phyloP scores from a whole-genome alignment of 1,139 yeast genomes.

The Taphrina deformans region DNA sequence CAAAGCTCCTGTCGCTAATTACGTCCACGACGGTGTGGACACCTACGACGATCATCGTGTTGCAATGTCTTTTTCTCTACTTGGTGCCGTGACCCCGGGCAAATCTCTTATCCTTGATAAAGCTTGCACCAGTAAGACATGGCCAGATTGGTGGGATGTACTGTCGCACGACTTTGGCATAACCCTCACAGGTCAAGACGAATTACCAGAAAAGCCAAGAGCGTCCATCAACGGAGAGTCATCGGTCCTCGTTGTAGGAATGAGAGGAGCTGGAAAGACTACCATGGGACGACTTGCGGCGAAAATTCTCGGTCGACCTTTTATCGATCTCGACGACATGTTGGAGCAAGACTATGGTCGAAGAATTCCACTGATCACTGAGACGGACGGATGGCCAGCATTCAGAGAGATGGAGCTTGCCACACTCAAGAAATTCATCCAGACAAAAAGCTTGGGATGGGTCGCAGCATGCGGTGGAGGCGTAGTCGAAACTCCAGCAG shows the following conservation, averaged over 20 bases:
- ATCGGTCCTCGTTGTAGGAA: slow-evolving; percentile 83
- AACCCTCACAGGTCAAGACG: slow-evolving; percentile 60
- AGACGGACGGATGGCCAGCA: slow-evolving; percentile 76
- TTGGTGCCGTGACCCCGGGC: slow-evolving; percentile 60
- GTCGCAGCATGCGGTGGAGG: slow-evolving; percentile 97
- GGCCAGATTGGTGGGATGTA: slow-evolving; percentile 99
- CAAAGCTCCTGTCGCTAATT: slow-evolving; percentile 46
- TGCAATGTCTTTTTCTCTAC: slow-evolving; percentile 92
- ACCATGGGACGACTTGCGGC: slow-evolving; percentile 84
- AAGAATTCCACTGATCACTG: slow-evolving; percentile 67
- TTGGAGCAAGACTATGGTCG: slow-evolving; percentile 59
- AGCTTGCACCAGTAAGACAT: slow-evolving; percentile 91
- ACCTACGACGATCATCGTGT: slow-evolving; percentile 96
- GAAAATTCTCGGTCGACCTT: slow-evolving; percentile 64
- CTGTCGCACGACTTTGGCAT: slow-evolving; percentile 69
- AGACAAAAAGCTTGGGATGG: slow-evolving; percentile 55
- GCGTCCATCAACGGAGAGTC: slow-evolving; percentile 29
- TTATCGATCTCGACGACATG: slow-evolving; percentile 73
- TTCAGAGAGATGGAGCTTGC: slow-evolving; percentile 72
- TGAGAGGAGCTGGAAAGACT: slow-evolving; percentile 98
- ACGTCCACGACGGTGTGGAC: slow-evolving; percentile 53
- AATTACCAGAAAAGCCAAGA: slow-evolving; percentile 37
- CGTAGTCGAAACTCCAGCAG: slow-evolving; percentile 72
- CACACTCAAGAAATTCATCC: slow-evolving; percentile 57
- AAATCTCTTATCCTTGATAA: slow-evolving; percentile 77